Conservation (phyloP, 2,329 filamentous ascomycete genomes). For the Metarhizium brunneum region DNA sequence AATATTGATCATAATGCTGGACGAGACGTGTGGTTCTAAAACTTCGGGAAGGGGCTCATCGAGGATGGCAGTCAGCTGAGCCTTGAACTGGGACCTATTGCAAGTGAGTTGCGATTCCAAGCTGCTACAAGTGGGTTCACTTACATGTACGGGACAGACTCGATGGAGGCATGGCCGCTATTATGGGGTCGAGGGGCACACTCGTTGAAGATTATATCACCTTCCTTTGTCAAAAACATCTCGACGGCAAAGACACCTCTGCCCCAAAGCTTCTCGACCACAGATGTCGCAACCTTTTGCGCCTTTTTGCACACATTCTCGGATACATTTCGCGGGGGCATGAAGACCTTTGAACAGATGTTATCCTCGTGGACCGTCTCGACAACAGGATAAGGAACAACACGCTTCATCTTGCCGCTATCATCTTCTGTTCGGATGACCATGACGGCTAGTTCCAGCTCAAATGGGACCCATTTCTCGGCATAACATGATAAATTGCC, state of each 20-base stretch:
- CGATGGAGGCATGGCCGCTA: conserved; percentile 91
- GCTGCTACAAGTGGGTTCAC: background rate
- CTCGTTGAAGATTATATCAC: conserved; percentile 23
- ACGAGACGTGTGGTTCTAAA: conserved; percentile 49
- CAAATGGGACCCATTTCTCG: conserved; percentile 82
- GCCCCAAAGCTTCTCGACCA: conserved; percentile 72
- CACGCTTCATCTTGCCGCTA: conserved; percentile 34
- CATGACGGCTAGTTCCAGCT: conserved; percentile 85
- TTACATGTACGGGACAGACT: conserved; percentile 66
- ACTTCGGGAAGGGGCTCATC: conserved; percentile 46
- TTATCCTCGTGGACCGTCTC: conserved; percentile 94
- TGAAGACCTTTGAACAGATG: conserved; percentile 88
- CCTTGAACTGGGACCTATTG: conserved; percentile 70
- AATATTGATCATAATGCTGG: conserved; percentile 73
- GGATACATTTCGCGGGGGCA: conserved; percentile 66
- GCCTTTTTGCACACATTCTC: conserved; percentile 53
- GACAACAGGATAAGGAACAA: conserved; percentile 75
- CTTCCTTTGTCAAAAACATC: conserved; percentile 77
- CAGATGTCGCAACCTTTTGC: conserved; percentile 67
- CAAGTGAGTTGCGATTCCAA: background rate
- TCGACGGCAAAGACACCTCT: conserved; percentile 94
- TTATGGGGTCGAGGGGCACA: conserved; percentile 70
- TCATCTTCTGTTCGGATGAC: conserved; percentile 79
- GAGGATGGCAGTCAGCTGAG: conserved; percentile 78
- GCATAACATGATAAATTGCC: conserved; percentile 69